Conservation (phyloP, 1,139 yeast genomes). For the Scheffersomyces lignicola region DNA sequence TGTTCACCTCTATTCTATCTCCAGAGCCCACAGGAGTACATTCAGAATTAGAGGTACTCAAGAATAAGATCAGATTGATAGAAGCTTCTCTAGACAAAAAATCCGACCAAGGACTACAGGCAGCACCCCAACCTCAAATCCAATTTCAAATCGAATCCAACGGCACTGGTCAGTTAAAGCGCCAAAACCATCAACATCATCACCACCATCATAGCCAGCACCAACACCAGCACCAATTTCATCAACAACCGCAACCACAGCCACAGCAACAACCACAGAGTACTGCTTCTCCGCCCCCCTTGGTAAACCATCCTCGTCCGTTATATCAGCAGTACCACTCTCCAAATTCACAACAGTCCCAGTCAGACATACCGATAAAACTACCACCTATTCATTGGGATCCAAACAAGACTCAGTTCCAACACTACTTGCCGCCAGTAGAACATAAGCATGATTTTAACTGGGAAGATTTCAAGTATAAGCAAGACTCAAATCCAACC, state of each 20-base stretch:
- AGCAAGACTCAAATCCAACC: slow-evolving; percentile 14
- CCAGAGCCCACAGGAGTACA: slow-evolving; percentile 5
- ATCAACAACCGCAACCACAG: slow-evolving; percentile 5
- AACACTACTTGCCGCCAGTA: not conserved
- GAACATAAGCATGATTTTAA: slow-evolving; percentile 5
- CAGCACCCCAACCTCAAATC: slow-evolving; percentile 2
- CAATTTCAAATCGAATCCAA: not conserved
- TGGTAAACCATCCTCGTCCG: slow-evolving; percentile 2
- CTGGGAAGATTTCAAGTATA: slow-evolving; percentile 10
- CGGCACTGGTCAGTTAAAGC: no score
- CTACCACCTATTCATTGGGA: slow-evolving; percentile 17
- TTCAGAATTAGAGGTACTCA: slow-evolving; percentile 28
- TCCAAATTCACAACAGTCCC: slow-evolving; percentile 4
- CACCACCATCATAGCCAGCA: no score
- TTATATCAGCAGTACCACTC: slow-evolving; percentile 2
- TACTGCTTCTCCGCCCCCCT: not conserved
- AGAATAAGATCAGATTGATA: slow-evolving; percentile 40
- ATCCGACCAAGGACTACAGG: not conserved
- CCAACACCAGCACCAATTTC: no score
- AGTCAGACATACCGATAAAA: slow-evolving; percentile 8
- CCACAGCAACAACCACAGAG: not conserved
- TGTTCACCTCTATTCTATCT: no score
- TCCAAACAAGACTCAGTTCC: slow-evolving; percentile 1
- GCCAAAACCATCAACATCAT: no score
- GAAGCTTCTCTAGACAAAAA: slow-evolving; percentile 36